These are phyloP conservation scores for Fonsecaea multimorphosa DNA, from an alignment of 2,329 filamentous ascomycete genomes.

Conservation along the genomic window DNA sequence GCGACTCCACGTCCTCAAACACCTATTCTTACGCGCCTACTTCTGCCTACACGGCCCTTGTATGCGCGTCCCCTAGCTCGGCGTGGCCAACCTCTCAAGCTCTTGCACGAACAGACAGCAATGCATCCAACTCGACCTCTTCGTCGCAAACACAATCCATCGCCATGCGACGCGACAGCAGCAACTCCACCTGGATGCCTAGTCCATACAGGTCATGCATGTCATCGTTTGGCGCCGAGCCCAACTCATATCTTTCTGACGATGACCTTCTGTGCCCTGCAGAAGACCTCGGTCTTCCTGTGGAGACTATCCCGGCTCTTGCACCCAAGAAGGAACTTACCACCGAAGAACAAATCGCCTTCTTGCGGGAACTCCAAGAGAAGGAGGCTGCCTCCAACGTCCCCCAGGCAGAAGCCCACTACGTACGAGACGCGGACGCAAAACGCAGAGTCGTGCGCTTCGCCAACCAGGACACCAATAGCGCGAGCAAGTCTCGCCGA, in stretches of 20 bases:
- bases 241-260: conserved; percentile 40
- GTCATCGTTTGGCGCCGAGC: conserved; percentile 34
- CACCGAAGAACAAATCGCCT: conserved; percentile 40
- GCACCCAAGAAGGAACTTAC: conserved; percentile 38
- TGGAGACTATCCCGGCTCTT: conserved; percentile 37
- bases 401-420: conserved; percentile 21
- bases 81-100: conserved; percentile 30
- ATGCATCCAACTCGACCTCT: conserved; percentile 22
- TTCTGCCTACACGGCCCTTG: conserved; percentile 33
- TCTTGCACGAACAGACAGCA: conserved; percentile 30
- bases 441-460: conserved; percentile 38
- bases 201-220: conserved; percentile 40
- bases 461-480: conserved; percentile 20
- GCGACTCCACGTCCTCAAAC: conserved; percentile 36
- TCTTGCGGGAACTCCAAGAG: conserved; percentile 38
- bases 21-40: conserved; percentile 28
- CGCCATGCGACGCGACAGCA: conserved; percentile 37
- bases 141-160: conserved; percentile 28
- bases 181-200: conserved; percentile 38
- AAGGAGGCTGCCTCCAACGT: conserved; percentile 33
- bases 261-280: conserved; percentile 37
- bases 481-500: conserved; percentile 33
- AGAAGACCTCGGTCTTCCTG: conserved; percentile 31
- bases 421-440: conserved; percentile 22
- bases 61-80: conserved; percentile 36